Evolutionary conservation across 768 basidiomycete genomes (phyloP), one percentile per base, ranked within the genome.

Genomic region (Myochromella boudieri): DNA sequence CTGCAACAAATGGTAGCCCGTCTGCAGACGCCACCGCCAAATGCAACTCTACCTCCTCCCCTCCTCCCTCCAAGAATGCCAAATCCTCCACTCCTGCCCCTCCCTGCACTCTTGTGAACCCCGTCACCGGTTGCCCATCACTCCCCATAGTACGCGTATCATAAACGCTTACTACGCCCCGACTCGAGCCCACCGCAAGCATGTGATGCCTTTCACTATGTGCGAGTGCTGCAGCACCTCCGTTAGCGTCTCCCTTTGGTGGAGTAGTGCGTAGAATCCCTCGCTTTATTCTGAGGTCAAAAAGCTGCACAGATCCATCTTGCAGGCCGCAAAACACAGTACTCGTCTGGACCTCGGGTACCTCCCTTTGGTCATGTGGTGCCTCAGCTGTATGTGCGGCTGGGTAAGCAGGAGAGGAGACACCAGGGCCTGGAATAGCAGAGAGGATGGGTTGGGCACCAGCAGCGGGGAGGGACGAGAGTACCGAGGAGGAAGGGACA

Each of bases 1-100:
- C 64, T 0, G 78, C 78, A 14, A 82, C 57, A 53, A 75, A 85
- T 0, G 84, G 80, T 26, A 86, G 65, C 1, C 84, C 85, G 57
- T 85, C 84, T 33, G 72, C 69, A 1, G 78, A 77, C 2, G 75
- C 78, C 1, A 84, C 67, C 2, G 69, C 73, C 39, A 85, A 49
- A 3, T 48, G 46, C 4, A 41, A 48, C 31, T 40, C 31, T 11
- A 37, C 47, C 3, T 49, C 48, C 4, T 44, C 49, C 31, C 39
- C 20, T 7, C 41, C 43, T 15, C 43, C 29, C 12, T 45, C 40
- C 18, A 66, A 44, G 43, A 77, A 76, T 1, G 59, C 59, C 3
- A 85, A 40, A 49, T 77, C 77, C 43, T 80, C 78, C 4, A 85
- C 68, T 1, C 66, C 68, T 3, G 77, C 75, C 4, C 68, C 68